These are phyloP conservation scores for Sclerotinia minor DNA, from an alignment of 2,329 filamentous ascomycete genomes.

Conservation along the genomic window DNA sequence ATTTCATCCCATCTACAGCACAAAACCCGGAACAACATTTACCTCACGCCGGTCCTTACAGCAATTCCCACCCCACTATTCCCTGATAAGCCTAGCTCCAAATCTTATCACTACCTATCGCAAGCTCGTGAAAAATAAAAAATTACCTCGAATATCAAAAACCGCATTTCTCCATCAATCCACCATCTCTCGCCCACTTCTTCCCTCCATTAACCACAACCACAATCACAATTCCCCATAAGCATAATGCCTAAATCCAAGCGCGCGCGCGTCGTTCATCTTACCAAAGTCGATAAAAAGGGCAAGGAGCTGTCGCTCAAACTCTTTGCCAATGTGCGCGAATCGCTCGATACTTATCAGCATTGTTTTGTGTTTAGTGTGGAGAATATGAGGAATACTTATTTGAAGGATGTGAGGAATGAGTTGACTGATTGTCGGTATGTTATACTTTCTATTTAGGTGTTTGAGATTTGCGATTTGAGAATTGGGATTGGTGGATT, in stretches of 20 bases:
- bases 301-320: slow-evolving; percentile 83
- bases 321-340: slow-evolving; percentile 85
- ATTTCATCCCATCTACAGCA: not conserved
- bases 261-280: slow-evolving; percentile 83
- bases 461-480: not conserved
- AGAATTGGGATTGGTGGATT: not conserved
- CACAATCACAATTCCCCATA: not conserved
- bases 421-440: slow-evolving; percentile 84
- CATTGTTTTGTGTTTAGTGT: slow-evolving; percentile 92
- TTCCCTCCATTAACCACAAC: not conserved
- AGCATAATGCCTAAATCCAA: slow-evolving; percentile 88
- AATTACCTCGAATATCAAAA: slow-evolving; percentile 26
- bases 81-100: slow-evolving; percentile 28
- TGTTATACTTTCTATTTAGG: slow-evolving; percentile 36
- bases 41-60: slow-evolving; percentile 21
- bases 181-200: not conserved
- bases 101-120: slow-evolving; percentile 30
- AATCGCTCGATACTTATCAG: slow-evolving; percentile 80
- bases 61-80: not conserved
- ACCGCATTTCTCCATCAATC: slow-evolving; percentile 14
- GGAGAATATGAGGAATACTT: slow-evolving; percentile 97
- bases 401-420: slow-evolving; percentile 85
- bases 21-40: slow-evolving; percentile 16
- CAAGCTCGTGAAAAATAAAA: slow-evolving; percentile 29
- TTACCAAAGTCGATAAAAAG: slow-evolving; percentile 92